These are phyloP conservation scores for Yamadazyma laniorum DNA, from an alignment of 805 yeast species.

Conservation along the genomic window DNA sequence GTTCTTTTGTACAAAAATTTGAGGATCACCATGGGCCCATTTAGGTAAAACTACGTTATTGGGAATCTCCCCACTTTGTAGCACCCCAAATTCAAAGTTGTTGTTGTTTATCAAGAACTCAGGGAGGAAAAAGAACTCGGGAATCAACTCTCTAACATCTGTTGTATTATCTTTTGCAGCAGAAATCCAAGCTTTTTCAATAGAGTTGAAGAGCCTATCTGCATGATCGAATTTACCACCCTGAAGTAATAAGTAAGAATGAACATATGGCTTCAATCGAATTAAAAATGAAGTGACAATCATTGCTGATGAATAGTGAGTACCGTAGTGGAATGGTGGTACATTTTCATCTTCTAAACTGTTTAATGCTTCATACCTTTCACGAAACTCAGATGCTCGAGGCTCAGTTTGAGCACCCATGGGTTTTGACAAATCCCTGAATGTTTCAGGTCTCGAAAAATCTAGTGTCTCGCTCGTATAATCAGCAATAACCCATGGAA, in stretches of 20 bases:
- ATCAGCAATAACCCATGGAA: conserved; percentile 89
- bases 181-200: conserved; percentile 77
- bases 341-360: conserved; percentile 56
- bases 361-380: conserved; percentile 67
- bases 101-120: conserved; percentile 71
- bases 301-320: conserved; percentile 93
- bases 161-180: conserved; percentile 79
- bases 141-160: conserved; percentile 83
- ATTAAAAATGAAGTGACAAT: conserved; percentile 80
- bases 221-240: conserved; percentile 91
- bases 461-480: conserved; percentile 72
- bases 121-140: conserved; percentile 82
- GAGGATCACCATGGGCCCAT: conserved; percentile 82
- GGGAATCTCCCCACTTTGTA: conserved; percentile 61
- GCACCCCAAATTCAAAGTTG: conserved; percentile 63
- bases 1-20: conserved; percentile 68
- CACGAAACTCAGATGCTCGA: conserved; percentile 63
- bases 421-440: conserved; percentile 77
- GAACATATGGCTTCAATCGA: conserved; percentile 76
- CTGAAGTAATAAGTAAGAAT: conserved; percentile 72
- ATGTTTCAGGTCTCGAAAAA: conserved; percentile 56
- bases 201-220: conserved; percentile 72
- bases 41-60: conserved; percentile 70
- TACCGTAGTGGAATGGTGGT: conserved; percentile 88
- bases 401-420: conserved; percentile 81